phyloP scores from a whole-genome alignment of 1,139 yeast species.

The Suhomyces anneliseae region DNA sequence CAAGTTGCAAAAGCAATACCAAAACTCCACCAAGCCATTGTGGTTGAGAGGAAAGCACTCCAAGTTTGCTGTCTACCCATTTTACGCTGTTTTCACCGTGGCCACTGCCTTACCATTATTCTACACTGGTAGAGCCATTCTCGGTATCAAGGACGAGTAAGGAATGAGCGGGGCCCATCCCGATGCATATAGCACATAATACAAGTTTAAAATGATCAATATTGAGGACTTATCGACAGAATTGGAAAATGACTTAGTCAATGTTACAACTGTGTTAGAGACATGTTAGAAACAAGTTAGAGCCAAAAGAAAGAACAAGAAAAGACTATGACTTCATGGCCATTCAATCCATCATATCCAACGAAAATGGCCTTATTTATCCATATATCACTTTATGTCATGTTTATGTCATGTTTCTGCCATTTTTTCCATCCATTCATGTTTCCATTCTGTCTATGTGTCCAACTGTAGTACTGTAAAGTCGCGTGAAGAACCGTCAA shows the following conservation, averaged over 20 bases:
- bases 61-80: conserved; percentile 81
- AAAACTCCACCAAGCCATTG: conserved; percentile 66
- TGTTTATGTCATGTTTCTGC: too few relatives aligned
- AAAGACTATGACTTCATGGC: too few relatives aligned
- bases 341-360: too few relatives aligned
- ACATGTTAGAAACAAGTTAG: too few relatives aligned
- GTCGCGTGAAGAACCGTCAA: too few relatives aligned
- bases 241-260: neutral
- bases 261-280: too few relatives aligned
- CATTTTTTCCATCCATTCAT: too few relatives aligned
- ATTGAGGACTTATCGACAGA: neutral
- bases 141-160: conserved; percentile 62
- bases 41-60: conserved; percentile 78
- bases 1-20: conserved; percentile 74
- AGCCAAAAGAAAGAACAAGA: too few relatives aligned
- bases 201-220: neutral
- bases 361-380: too few relatives aligned
- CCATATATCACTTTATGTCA: too few relatives aligned
- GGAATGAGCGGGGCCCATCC: neutral
- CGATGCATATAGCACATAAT: conserved; percentile 6
- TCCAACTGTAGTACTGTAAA: too few relatives aligned
- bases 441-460: too few relatives aligned
- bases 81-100: conserved; percentile 79
- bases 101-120: conserved; percentile 68
- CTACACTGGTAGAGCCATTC: conserved; percentile 78